Base-by-base conservation (phyloP, 768 basidiomycete species). In the Psilocybe cubensis region DNA sequence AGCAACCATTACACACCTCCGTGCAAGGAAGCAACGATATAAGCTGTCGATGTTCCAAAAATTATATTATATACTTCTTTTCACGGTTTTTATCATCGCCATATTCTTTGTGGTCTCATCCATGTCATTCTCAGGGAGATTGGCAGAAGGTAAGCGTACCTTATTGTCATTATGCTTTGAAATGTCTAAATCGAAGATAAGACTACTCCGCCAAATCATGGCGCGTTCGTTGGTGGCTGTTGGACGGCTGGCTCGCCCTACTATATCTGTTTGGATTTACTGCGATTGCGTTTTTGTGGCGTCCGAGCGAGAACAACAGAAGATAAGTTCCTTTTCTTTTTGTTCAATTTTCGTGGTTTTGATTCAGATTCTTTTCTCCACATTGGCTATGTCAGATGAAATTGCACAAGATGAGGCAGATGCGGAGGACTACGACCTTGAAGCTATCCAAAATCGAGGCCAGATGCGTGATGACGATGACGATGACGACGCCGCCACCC, bases 341-440 rank as follows among this genome's bases (percentile, higher is more conserved):
- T 43, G 63, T 73, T 56, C 66, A 42, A 20, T 10, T n/a, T 28
- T 17, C 29, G 54, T 53, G 55, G 48, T 56, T 41, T 58, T 72
- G 46, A 65, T 60, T 63, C 62, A 58, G 57, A 59, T 49, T 60
- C 47, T 48, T 27, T 74, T 80, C 64, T 80, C 68, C 62, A 91
- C 89, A 70, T 85, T 99, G 59, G 87, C 94, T 31, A 95, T 98
- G 90, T 96, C 93, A 23, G 96, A 98, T 62, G 97, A 99, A 76
- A 74, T 98, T 51, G 94, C 97, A 23, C 94, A 96, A 74, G 90
- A 95, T 66, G 94, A 96, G 67, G 88, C 90, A 65, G 95, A 96
- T 62, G 96, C 93, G 0, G 92, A 97, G 68, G 90, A 95, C 68
- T 96, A 94, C 65, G 94, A 95, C 66, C 78, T 93, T 24, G 94